A percentile compares a stretch with the other conserved stretches of the same genome.
Evolutionary conservation across 179 eudicot genomes (phyloP).

Genomic region (Corrigiola litoralis): DNA sequence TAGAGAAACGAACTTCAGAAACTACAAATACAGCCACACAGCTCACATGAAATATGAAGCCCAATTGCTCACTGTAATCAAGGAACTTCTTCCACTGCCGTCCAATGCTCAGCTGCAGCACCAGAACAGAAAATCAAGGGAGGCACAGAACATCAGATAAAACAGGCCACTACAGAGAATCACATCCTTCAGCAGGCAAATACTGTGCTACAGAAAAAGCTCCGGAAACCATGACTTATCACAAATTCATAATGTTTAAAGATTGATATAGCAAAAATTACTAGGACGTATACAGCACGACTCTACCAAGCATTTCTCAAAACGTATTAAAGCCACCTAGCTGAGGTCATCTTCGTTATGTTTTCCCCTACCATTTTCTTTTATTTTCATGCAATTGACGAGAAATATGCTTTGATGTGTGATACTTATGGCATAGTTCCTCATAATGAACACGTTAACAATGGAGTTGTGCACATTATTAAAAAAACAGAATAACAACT

Average conservation of each 20-base stretch:
- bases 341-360: neutral
- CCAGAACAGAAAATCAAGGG: neutral
- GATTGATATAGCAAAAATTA: too few relatives aligned
- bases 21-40: neutral
- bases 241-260: too few relatives aligned
- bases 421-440: too few relatives aligned
- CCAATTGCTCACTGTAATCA: conserved; percentile 60
- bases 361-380: neutral
- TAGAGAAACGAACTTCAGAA: neutral
- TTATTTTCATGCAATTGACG: too few relatives aligned
- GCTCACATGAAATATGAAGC: conserved; percentile 78
- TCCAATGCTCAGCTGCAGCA: conserved; percentile 73
- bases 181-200: too few relatives aligned
- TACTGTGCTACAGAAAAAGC: neutral
- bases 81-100: conserved; percentile 83
- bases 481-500: too few relatives aligned
- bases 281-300: neutral
- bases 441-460: too few relatives aligned
- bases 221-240: too few relatives aligned
- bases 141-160: neutral
- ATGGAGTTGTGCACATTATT: too few relatives aligned
- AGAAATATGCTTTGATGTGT: too few relatives aligned
- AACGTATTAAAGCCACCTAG: neutral
- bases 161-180: neutral
- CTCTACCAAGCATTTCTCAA: neutral